phyloP scores from a whole-genome alignment of 768 basidiomycete species.

The Kwoniella heveanensis region DNA sequence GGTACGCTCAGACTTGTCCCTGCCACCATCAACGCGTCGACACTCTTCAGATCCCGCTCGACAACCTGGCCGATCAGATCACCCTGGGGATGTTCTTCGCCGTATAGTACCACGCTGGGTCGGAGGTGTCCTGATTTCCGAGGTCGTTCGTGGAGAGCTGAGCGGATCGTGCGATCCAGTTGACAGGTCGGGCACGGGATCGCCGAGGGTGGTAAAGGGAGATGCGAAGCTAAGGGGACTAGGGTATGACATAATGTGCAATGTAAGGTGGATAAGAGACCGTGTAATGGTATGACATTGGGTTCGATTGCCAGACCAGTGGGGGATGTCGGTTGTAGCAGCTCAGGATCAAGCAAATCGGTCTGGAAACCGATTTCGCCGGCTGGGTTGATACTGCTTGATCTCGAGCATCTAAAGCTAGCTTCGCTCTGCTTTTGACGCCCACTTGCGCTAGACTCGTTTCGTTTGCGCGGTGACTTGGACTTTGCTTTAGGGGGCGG shows the following conservation, averaged over 20 bases:
- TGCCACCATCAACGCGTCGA: slow-evolving; percentile 83
- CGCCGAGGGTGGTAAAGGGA: slow-evolving; percentile 65
- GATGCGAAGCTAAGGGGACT: slow-evolving; percentile 66
- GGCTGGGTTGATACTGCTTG: not conserved
- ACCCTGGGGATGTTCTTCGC: slow-evolving; percentile 78
- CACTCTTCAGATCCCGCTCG: slow-evolving; percentile 77
- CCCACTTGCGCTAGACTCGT: not conserved
- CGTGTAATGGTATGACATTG: slow-evolving; percentile 85
- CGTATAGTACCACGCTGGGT: slow-evolving; percentile 87
- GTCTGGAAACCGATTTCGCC: not conserved
- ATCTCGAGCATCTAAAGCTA: not conserved
- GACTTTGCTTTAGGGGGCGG: slow-evolving; percentile 57
- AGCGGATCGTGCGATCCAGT: slow-evolving; percentile 68
- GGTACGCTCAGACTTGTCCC: slow-evolving; percentile 87
- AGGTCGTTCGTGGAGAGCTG: slow-evolving; percentile 73
- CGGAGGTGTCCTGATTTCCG: slow-evolving; percentile 77
- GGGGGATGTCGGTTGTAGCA: not conserved
- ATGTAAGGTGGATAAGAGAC: slow-evolving; percentile 74
- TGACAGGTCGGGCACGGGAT: slow-evolving; percentile 80
- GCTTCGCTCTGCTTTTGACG: not conserved
- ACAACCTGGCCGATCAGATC: slow-evolving; percentile 83
- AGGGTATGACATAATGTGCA: slow-evolving; percentile 79
- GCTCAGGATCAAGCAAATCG: slow-evolving; percentile 1
- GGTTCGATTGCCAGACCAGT: not conserved
- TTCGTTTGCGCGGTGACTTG: not conserved